Base-by-base conservation (phyloP, 129 eudicot species). In the sunflower (Helianthus annuus) region DNA sequence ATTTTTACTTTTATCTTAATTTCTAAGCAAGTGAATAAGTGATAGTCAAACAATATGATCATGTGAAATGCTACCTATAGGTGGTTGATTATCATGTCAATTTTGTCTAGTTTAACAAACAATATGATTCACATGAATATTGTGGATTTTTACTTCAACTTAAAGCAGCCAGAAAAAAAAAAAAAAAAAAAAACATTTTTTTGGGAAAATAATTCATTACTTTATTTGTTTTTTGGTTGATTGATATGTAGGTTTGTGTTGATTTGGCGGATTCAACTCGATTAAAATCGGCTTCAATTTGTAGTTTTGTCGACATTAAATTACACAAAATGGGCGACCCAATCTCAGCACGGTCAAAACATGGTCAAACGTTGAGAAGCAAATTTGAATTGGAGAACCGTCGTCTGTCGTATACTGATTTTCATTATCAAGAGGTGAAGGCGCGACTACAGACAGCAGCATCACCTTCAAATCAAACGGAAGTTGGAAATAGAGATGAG, bases 401-500 rank as follows among this genome's bases (percentile, higher is more conserved):
- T 0, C 69, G 75, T 44, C 45, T 73, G 61, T 84, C 84, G 64
- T 75, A 77, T 80, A 81, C 81, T 3, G 83, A 85, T 63, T 65
- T 61, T 58, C 92, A 78, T 80, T 74, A 69, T 51, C 79, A 90
- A 81, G 75, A 69, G 14, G 73, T 82, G 39, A 88, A 82, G 74
- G 69, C 63, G 57, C 80, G 52, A 32, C 75, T 62, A 17, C 76
- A 22, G 65, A 48, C 39, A 48, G 70, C 67, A 9, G 61, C 81
- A 42, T 71, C 82, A 39, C 77, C 87, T 66, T 76, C 78, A 14
- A 80, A 61, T 45, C 57, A 36, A 45, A 79, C 61, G n/a, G 58
- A 48, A 67, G 38, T 52, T 65, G 66, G 74, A 76, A 68, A 75
- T 46, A 81, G 46, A 72, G 83, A 87, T 16, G 96, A 92, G 79